These are phyloP conservation scores for Sphagnum fallax DNA, from an alignment of 228 moss, liverwort and hornwort species.

Conservation along the genomic window DNA sequence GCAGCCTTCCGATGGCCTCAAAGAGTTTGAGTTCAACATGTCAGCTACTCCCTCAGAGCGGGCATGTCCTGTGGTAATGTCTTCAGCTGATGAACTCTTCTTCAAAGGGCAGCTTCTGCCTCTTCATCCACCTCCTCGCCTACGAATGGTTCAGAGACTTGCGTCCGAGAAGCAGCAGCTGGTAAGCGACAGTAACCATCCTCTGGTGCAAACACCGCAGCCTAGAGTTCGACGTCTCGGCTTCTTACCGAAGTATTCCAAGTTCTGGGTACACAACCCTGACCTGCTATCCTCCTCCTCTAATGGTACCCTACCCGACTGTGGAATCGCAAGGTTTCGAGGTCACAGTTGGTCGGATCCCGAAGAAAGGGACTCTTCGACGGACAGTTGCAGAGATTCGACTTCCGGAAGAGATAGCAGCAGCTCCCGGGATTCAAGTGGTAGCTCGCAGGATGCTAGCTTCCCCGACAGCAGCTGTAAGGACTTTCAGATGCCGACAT, in stretches of 20 bases:
- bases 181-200: slow-evolving; percentile 5
- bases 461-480: slow-evolving; percentile 16
- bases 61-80: slow-evolving; percentile 13
- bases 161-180: slow-evolving; percentile 27
- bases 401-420: slow-evolving; percentile 40
- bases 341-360: slow-evolving; percentile 43
- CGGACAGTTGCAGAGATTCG: slow-evolving; percentile 15
- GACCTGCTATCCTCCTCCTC: slow-evolving; percentile 6
- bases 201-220: slow-evolving; percentile 10
- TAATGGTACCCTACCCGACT: background rate
- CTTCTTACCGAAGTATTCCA: slow-evolving; percentile 36
- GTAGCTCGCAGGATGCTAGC: slow-evolving; percentile 50
- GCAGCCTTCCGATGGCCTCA: background rate
- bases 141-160: slow-evolving; percentile 59
- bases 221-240: slow-evolving; percentile 5
- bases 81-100: slow-evolving; percentile 58
- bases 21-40: slow-evolving; percentile 1
- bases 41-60: background rate
- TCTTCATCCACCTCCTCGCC: slow-evolving; percentile 51
- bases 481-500: slow-evolving; percentile 3
- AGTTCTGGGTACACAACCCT: slow-evolving; percentile 13
- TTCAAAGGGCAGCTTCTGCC: slow-evolving; percentile 53
- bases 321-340: slow-evolving; percentile 1
- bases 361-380: slow-evolving; percentile 32
- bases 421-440: slow-evolving; percentile 50